Conservation (phyloP, 2,329 filamentous ascomycete species). For the Aspergillus sp. region DNA sequence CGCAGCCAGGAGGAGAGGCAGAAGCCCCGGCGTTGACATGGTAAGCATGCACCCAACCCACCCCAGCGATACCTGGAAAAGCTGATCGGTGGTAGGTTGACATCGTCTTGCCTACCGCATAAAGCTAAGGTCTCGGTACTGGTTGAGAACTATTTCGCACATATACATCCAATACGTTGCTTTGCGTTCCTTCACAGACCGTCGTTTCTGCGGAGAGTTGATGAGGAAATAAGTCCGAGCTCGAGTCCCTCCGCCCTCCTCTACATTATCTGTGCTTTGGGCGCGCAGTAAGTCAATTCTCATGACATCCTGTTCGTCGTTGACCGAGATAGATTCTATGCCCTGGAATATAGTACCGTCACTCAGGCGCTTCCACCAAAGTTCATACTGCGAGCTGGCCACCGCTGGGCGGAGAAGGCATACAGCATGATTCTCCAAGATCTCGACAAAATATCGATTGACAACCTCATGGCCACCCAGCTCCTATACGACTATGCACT, state of each 20-base stretch:
- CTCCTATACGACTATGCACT: conserved; percentile 14
- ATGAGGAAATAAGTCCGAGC: conserved; percentile 1
- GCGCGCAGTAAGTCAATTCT: conserved; percentile 11
- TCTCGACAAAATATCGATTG: conserved; percentile 16
- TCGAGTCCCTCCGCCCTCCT: neutral
- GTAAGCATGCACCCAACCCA: neutral
- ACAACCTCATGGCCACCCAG: conserved; percentile 15
- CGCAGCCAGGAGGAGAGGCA: neutral
- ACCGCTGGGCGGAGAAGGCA: conserved; percentile 6
- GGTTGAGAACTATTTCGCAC: conserved; percentile 13
- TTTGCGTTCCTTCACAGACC: conserved; percentile 15
- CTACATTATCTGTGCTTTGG: conserved; percentile 9
- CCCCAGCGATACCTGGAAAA: neutral
- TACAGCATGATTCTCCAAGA: conserved; percentile 4
- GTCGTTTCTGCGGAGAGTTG: conserved; percentile 12
- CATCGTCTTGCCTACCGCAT: neutral
- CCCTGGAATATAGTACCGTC: conserved; percentile 4
- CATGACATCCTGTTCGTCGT: neutral
- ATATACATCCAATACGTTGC: conserved; percentile 16
- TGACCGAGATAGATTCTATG: conserved; percentile 11
- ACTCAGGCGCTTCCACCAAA: neutral
- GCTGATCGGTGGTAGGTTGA: neutral
- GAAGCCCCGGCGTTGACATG: neutral
- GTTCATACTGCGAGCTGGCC: conserved; percentile 8
- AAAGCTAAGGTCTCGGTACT: conserved; percentile 3